Evolutionary conservation across 176 grass and related monocot genomes (phyloP).

Genomic region (Aegilops speltoides): DNA sequence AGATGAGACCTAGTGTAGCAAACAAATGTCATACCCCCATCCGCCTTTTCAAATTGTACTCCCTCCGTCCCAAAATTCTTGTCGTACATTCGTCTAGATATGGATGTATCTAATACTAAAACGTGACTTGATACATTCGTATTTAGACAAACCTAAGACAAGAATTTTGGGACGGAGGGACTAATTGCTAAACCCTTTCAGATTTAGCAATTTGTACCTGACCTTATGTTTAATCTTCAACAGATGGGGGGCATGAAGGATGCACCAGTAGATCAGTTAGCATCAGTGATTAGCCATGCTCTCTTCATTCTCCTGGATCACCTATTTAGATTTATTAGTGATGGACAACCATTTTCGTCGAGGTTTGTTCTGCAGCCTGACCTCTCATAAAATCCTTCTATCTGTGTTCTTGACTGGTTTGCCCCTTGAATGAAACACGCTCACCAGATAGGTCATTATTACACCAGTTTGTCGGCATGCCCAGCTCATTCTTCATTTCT

Average conservation of each 20-base stretch:
- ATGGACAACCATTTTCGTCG: slow-evolving; percentile 29
- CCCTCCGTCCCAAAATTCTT: no score
- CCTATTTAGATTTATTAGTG: slow-evolving; percentile 1
- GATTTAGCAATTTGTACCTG: slow-evolving; percentile 13
- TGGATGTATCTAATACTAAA: no score
- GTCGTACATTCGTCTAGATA: no score
- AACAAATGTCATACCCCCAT: neutral
- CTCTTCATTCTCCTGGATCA: slow-evolving; percentile 30
- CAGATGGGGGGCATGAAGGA: slow-evolving; percentile 54
- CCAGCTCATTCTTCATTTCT: neutral
- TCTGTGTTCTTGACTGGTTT: neutral
- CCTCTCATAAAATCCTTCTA: neutral
- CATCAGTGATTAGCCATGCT: slow-evolving; percentile 38
- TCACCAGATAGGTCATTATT: neutral
- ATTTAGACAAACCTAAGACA: no score
- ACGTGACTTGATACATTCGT: no score
- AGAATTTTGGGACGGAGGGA: no score
- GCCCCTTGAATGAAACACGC: neutral
- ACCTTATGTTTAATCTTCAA: slow-evolving; percentile 30
- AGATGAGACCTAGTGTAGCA: neutral
- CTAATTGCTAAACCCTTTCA: neutral
- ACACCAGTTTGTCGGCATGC: neutral
- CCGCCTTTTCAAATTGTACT: neutral
- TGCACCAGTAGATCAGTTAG: slow-evolving; percentile 34
- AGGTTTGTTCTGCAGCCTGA: slow-evolving; percentile 19